Conservation (phyloP, 2,329 filamentous ascomycete species). For the Cercospora brassicicola region DNA sequence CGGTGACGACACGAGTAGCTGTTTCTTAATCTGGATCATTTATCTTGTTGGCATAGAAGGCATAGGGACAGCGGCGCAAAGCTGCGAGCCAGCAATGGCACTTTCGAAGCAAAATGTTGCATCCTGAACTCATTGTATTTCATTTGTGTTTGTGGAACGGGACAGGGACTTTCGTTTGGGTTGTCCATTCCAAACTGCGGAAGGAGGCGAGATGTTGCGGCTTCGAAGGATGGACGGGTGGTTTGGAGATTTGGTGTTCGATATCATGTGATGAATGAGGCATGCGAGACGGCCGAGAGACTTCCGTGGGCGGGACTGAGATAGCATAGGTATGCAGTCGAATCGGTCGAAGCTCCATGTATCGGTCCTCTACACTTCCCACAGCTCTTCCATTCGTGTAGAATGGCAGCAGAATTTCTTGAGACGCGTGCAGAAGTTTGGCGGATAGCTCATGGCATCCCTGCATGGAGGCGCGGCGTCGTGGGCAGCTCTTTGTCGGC, state of each 20-base stretch:
- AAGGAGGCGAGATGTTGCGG: slow-evolving; percentile 5
- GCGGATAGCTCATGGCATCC: neutral
- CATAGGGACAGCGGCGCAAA: slow-evolving; percentile 26
- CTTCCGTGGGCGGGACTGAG: slow-evolving; percentile 9
- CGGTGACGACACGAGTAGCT: slow-evolving; percentile 10
- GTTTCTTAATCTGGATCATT: slow-evolving; percentile 3
- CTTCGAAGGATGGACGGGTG: slow-evolving; percentile 8
- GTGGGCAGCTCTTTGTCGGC: neutral
- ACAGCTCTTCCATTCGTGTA: slow-evolving; percentile 68
- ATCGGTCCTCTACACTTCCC: slow-evolving; percentile 58
- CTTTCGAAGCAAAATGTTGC: slow-evolving; percentile 16
- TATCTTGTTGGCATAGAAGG: slow-evolving; percentile 27
- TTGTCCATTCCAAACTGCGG: neutral
- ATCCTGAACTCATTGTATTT: slow-evolving; percentile 11
- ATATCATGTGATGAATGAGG: slow-evolving; percentile 18
- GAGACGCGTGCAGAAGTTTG: slow-evolving; percentile 4
- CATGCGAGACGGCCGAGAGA: slow-evolving; percentile 19
- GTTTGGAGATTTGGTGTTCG: neutral
- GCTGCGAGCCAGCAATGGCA: slow-evolving; percentile 44
- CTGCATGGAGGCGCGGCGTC: neutral
- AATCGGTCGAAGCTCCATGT: slow-evolving; percentile 56
- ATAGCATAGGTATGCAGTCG: slow-evolving; percentile 15
- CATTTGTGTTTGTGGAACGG: slow-evolving; percentile 10
- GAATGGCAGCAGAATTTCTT: slow-evolving; percentile 48
- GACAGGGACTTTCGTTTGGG: slow-evolving; percentile 4